Evolutionary conservation across 129 eudicot species (phyloP).

Genomic region (Saposhnikovia divaricata): DNA sequence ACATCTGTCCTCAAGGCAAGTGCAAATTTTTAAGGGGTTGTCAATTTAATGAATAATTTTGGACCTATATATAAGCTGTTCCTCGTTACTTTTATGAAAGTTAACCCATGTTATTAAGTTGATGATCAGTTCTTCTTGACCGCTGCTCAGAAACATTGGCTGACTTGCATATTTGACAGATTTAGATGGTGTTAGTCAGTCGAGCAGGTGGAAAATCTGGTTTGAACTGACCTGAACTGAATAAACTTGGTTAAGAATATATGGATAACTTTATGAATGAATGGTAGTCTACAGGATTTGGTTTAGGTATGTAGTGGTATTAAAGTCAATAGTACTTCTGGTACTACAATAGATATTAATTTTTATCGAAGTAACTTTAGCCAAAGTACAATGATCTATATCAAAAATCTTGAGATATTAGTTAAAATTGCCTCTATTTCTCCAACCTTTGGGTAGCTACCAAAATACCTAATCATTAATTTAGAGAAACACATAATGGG

Average conservation of each 20-base stretch:
- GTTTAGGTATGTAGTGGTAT: background rate
- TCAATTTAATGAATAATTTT: background rate
- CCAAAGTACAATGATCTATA: background rate
- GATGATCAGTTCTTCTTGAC: background rate
- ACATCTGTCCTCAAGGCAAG: slow-evolving; percentile 90
- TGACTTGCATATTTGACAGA: background rate
- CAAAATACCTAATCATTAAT: background rate
- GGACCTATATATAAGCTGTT: background rate
- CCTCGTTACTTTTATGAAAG: background rate
- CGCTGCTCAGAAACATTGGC: background rate
- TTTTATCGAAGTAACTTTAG: background rate
- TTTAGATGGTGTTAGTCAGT: background rate
- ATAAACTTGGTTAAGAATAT: background rate
- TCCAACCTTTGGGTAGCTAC: background rate
- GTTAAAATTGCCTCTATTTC: background rate
- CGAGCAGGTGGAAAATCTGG: background rate
- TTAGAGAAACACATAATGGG: background rate
- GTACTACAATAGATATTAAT: background rate
- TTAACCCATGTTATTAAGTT: background rate
- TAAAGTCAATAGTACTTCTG: background rate
- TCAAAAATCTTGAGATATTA: slow-evolving; percentile 1
- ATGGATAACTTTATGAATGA: background rate
- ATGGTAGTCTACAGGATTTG: background rate
- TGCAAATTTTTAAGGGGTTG: background rate
- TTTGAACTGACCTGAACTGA: background rate